Base-by-base conservation (phyloP, 192 early-diverging fungal species). In the Ambispora gerdemannii region DNA sequence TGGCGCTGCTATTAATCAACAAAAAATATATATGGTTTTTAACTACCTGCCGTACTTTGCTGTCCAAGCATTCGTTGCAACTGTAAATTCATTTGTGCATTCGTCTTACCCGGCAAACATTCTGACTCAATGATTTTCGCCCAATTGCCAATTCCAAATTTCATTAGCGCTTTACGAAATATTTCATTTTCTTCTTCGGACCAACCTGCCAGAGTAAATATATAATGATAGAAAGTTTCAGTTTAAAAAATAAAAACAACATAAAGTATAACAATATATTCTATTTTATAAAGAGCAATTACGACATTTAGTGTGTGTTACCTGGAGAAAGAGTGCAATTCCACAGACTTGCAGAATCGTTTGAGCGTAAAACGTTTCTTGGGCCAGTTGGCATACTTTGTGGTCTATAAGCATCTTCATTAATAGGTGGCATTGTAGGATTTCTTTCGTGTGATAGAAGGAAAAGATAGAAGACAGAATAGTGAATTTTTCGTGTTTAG, bases 71-170 rank as follows among this genome's bases (percentile, higher is more conserved):
- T 86, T 33, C 95, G 82, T 75, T 98, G 95, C 20, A 91, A 87
- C 71, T 98, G 95, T 38, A 98, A 75, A 81, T 98, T 97, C 90
- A 96, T 92, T 79, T 98, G 95, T 7, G 95, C 93, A 65, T 93
- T 95, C n/a, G 93, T 96, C 71, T 98, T 98, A 50, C 94, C 95
- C 8, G 93, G 93, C 3, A 98, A 78, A 71, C 91, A 91, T 38
- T 88, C 86, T 25, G 86, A 88, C 63, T 93, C 95, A 74, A 96
- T 92, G 71, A 98, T 95, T 71, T 94, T 92, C 76, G 90, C 90
- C 95, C 95, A 98, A 77, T 96, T 95, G 30, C 95, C 95, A 33
- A 98, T 82, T 7, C 95, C 95, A 76, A 93, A 93, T 67, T 87
- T 84, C 81, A 95, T 92, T 25, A 96, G 74, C 0, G 95, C 93